phyloP scores from a whole-genome alignment of 2,329 filamentous ascomycete genomes.

The Fusarium begoniae region DNA sequence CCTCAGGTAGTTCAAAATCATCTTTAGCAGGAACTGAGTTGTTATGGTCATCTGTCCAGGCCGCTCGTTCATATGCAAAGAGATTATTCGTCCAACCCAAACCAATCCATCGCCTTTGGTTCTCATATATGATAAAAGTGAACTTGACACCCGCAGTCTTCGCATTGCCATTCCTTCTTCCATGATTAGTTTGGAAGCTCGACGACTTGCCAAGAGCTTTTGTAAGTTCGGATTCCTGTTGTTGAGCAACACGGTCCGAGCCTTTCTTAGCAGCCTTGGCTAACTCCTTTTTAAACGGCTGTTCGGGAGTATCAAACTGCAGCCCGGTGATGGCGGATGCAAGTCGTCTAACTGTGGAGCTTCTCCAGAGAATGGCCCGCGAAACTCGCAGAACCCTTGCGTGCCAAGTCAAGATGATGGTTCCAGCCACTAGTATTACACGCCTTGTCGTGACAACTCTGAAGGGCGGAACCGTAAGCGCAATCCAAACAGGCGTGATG shows the following conservation, averaged over 20 bases:
- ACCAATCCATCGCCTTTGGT: constrained; percentile 93
- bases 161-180: constrained; percentile 48
- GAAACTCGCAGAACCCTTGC: constrained; percentile 86
- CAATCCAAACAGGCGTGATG: constrained; percentile 87
- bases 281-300: constrained; percentile 43
- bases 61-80: constrained; percentile 86
- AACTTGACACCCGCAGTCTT: constrained; percentile 86
- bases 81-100: constrained; percentile 94
- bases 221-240: constrained; percentile 56
- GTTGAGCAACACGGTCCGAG: constrained; percentile 20
- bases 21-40: constrained; percentile 82
- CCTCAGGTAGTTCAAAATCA: constrained; percentile 69
- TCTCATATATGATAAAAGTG: constrained; percentile 96
- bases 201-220: constrained; percentile 50
- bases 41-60: constrained; percentile 97
- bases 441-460: constrained; percentile 87
- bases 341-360: constrained; percentile 74
- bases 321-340: constrained; percentile 83
- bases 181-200: constrained; percentile 42
- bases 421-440: constrained; percentile 86
- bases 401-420: constrained; percentile 89
- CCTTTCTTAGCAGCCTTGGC: constrained; percentile 38
- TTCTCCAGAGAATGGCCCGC: constrained; percentile 90
- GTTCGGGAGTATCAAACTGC: constrained; percentile 66
- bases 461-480: constrained; percentile 82